Evolutionary conservation across 805 yeast species (phyloP).

Genomic region (Kazachstania martiniae): DNA sequence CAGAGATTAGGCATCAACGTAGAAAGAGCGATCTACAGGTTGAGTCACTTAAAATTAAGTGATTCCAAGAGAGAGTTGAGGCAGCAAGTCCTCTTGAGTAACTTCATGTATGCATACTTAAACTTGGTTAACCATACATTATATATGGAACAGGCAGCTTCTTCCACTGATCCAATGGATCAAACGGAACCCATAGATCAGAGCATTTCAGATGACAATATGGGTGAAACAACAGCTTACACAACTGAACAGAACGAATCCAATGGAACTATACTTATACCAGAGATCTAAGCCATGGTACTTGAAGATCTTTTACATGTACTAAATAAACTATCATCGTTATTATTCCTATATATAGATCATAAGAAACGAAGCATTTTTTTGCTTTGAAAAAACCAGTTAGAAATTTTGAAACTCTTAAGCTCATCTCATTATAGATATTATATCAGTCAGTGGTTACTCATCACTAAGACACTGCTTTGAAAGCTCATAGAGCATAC

Average conservation of each 20-base stretch:
- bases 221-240: not conserved
- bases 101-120: slow-evolving; percentile 95
- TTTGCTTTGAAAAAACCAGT: too few species aligned
- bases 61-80: slow-evolving; percentile 84
- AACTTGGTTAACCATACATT: slow-evolving; percentile 88
- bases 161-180: slow-evolving; percentile 18
- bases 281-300: slow-evolving; percentile 13
- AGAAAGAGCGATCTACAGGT: slow-evolving; percentile 87
- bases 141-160: slow-evolving; percentile 53
- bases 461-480: too few species aligned
- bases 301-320: too few species aligned
- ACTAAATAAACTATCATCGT: too few species aligned
- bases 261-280: slow-evolving; percentile 20
- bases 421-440: too few species aligned
- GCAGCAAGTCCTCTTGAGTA: slow-evolving; percentile 86
- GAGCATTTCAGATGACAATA: not conserved
- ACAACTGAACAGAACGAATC: slow-evolving; percentile 11
- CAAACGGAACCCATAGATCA: too few species aligned
- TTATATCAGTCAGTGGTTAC: too few species aligned
- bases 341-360: too few species aligned
- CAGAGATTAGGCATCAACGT: slow-evolving; percentile 88
- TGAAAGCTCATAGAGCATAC: too few species aligned
- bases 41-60: slow-evolving; percentile 87
- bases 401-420: too few species aligned
- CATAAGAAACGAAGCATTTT: too few species aligned